Evolutionary conservation across 768 basidiomycete species (phyloP), one percentile per base, ranked within the genome.

Genomic region (Tulasnella sp.): DNA sequence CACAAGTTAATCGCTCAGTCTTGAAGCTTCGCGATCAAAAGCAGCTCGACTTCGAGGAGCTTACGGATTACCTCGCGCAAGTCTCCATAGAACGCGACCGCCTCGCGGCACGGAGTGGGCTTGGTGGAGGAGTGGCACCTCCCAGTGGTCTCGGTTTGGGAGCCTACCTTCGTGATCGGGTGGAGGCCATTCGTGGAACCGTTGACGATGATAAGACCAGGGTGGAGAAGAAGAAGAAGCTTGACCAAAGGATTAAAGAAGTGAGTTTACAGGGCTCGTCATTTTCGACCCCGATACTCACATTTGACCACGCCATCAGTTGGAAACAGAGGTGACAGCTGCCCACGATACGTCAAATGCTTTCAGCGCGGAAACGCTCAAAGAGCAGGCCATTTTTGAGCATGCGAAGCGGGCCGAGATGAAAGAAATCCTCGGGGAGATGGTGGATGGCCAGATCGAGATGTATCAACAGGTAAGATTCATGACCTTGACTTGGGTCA

Each of bases 21-120:
- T 89, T 99, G 82, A 97, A 95, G 85, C 89, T 98, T 40, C 92
- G 98, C 71, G 98, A 99, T 84, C 98, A 99, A 86, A 99, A 99
- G 85, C 98, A 99, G 85, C 90, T 99, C 78, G 98, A 99, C 84
- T 97, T 98, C 81, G 98, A 99, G 86, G 97, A 99, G 84, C 89
- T 99, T 12, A 95, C 96, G 2, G 94, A 96, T 76, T 99, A 99
- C 85, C 88, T 99, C 18, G 94, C 94, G 8, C 94, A 93, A n/a
- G 92, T 98, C 71, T 96, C 95, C 0, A 88, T 92, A 16, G 98
- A 99, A 86, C 92, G 98, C 31, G 98, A 99, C 83, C 88, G 98
- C 71, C 87, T 99, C 14, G 92, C 96, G 27, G 95, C 95, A 1
- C 89, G 98, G 68, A 94, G 95, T 83, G 92, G 89, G 4, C 42